Conservation (phyloP, 495 filamentous ascomycete genomes). For the Clavariopsis aquatica region DNA sequence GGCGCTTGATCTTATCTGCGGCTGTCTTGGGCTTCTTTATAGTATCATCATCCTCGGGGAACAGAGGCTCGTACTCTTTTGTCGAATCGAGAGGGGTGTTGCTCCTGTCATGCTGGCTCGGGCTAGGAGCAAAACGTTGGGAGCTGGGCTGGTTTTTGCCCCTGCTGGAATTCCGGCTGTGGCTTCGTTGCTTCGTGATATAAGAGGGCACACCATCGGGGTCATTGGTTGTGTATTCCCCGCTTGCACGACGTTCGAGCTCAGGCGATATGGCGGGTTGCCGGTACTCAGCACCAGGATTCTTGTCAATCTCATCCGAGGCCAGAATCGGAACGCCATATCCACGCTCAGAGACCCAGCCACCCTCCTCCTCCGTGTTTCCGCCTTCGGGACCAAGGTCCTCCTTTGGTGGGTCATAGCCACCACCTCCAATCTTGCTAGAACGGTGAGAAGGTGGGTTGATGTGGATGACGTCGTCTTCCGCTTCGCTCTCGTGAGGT, state of each 20-base stretch:
- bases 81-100: conserved; percentile 81
- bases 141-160: conserved; percentile 64
- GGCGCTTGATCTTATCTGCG: conserved; percentile 64
- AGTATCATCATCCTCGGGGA: conserved; percentile 79
- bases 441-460: conserved; percentile 65
- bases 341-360: conserved; percentile 55
- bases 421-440: conserved; percentile 61
- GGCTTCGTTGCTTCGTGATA: conserved; percentile 55
- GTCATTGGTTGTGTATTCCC: conserved; percentile 54
- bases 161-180: conserved; percentile 73
- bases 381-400: conserved; percentile 49
- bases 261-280: conserved; percentile 75
- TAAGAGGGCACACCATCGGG: conserved; percentile 39
- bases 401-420: conserved; percentile 49
- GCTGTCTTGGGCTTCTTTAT: conserved; percentile 52
- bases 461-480: conserved; percentile 71
- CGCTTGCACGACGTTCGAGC: conserved; percentile 58
- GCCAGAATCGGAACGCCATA: conserved; percentile 81
- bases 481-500: conserved; percentile 51
- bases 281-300: conserved; percentile 62
- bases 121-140: conserved; percentile 52
- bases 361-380: conserved; percentile 54
- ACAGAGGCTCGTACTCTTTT: conserved; percentile 93
- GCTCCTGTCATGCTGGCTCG: conserved; percentile 55
- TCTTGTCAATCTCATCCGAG: conserved; percentile 85